Evolutionary conservation across 257 asterid species (phyloP), one percentile per base, ranked within the genome.

Genomic region (Solanum pimpinellifolium): DNA sequence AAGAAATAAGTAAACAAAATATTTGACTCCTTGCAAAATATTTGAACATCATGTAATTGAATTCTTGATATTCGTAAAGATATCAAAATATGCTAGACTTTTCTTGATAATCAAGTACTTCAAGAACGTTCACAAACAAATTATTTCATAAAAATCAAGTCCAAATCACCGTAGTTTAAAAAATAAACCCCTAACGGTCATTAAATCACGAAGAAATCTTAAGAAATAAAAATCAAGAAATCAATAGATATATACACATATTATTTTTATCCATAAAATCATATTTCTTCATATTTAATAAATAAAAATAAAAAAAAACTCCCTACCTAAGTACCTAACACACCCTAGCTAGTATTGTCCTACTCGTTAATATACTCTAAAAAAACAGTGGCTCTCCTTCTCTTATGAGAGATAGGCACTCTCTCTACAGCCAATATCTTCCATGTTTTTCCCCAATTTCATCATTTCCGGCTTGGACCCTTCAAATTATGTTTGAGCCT

Each of bases 381-480:
- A 18, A 16, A 52, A 18, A 52, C 18, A 52, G 0, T 52, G 11
- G 2, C 4, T 52, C n/a, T 52, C 62, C 62, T 52, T 52, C 62
- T 52, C 62, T 7, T 52, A 52, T 6, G 4, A 52, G 11, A 52
- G 62, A 52, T 18, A 52, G n/a, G 62, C n/a, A 23, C 62, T 2
- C 62, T 52, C 62, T 52, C n/a, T 18, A 1, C 4, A 4, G n/a
- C 11, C 62, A 52, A 52, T 52, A 6, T 52, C 62, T 52, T 52
- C 62, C 62, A 18, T 52, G n/a, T 18, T 16, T 18, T 6, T n/a
- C 62, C n/a, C n/a, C 0, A 52, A 52, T 52, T 52, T 52, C 62
- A 52, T 52, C 62, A 18, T 52, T 18, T 2, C 2, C 0, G 20
- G 0, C n/a, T 52, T 18, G 4, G 0, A 0, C 62, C 62, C 2